Percentiles rank a stretch among this genome's conserved stretches.
Conservation (phyloP, 1,284 basidiomycete genomes). For the Cutaneotrichosporon arboriforme region DNA sequence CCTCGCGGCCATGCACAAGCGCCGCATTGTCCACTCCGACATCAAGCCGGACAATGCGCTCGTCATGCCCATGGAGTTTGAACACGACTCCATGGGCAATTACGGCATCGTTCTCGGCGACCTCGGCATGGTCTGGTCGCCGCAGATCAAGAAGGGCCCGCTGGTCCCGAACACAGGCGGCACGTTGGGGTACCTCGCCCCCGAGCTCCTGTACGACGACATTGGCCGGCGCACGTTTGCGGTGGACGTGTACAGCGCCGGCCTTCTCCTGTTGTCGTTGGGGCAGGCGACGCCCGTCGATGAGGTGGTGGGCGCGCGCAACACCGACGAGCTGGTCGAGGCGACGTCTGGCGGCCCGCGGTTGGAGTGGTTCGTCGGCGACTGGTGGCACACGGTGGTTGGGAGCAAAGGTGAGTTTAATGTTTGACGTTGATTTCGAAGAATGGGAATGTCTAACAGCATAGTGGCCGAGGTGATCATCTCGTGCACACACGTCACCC, state of each 20-base stretch:
- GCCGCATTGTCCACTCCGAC: not conserved
- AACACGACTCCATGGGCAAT: not conserved
- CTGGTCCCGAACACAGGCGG: not conserved
- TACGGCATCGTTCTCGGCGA: not conserved
- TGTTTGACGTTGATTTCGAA: too few relatives aligned
- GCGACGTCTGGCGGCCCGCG: too few relatives aligned
- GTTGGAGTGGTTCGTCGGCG: too few relatives aligned
- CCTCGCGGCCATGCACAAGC: not conserved
- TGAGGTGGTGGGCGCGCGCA: too few relatives aligned
- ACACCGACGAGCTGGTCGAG: too few relatives aligned
- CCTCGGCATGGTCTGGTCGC: not conserved
- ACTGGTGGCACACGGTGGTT: too few relatives aligned
- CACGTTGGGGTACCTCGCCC: not conserved
- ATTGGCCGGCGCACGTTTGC: not conserved
- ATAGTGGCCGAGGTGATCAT: too few relatives aligned
- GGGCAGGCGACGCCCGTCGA: too few relatives aligned
- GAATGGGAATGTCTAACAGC: too few relatives aligned
- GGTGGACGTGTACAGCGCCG: not conserved
- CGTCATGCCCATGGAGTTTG: not conserved
- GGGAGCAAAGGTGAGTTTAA: too few relatives aligned
- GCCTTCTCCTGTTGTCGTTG: too few relatives aligned
- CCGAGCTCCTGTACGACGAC: not conserved
- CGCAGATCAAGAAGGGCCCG: not conserved
- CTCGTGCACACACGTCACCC: too few relatives aligned
- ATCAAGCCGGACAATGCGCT: constrained; percentile 3